A percentile compares a stretch with the other conserved stretches of the same genome.
Conservation (phyloP, 2,329 filamentous ascomycete genomes). For the Diaporthe sp. region DNA sequence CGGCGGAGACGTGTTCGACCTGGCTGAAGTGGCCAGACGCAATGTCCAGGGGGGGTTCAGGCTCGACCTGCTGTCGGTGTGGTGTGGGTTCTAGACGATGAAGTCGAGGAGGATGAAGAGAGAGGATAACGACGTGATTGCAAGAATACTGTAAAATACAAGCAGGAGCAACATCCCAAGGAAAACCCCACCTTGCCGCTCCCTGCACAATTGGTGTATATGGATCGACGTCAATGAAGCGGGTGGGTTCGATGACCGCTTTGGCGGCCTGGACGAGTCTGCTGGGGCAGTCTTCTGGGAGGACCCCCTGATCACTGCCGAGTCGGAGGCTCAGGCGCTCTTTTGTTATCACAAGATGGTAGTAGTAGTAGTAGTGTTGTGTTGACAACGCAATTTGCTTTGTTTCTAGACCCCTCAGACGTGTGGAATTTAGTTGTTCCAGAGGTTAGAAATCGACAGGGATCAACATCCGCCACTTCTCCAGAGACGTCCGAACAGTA, state of each 20-base stretch:
- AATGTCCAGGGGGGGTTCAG: slow-evolving; percentile 42
- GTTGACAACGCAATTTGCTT: neutral
- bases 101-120: slow-evolving; percentile 46
- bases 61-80: slow-evolving; percentile 42
- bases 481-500: neutral
- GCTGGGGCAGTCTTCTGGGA: neutral
- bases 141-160: slow-evolving; percentile 39
- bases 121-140: slow-evolving; percentile 42
- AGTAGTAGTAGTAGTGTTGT: neutral
- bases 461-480: neutral
- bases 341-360: neutral
- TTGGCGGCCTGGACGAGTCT: neutral
- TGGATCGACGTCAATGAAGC: neutral
- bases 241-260: neutral
- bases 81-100: slow-evolving; percentile 45
- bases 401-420: neutral
- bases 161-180: neutral
- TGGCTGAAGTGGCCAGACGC: slow-evolving; percentile 43
- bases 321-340: neutral
- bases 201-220: neutral
- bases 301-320: neutral
- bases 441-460: neutral
- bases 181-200: neutral
- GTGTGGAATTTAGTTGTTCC: neutral
- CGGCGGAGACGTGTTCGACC: slow-evolving; percentile 38